A percentile compares a stretch with the other conserved stretches of the same genome.
These are phyloP conservation scores for Gastrolobium bilobum DNA, from an alignment of 306 rosid genomes.

Conservation along the genomic window DNA sequence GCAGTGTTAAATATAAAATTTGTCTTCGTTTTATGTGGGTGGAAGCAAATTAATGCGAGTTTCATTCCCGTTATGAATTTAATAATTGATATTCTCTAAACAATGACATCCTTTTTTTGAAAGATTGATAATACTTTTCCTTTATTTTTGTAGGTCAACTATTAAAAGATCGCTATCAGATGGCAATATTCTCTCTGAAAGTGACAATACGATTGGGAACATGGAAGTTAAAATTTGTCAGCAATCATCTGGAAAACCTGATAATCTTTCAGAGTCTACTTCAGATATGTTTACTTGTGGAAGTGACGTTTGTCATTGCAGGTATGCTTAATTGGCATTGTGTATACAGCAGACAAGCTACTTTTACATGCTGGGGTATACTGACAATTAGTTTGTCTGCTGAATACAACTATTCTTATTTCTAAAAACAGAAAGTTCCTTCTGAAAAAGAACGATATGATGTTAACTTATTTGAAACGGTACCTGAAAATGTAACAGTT, in stretches of 20 bases:
- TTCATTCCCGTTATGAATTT: not conserved
- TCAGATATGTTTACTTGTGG: conserved; percentile 64
- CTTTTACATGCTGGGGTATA: conserved; percentile 14
- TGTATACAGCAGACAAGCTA: conserved; percentile 22
- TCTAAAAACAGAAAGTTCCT: conserved; percentile 12
- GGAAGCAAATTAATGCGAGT: conserved; percentile 29
- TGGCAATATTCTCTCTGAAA: conserved; percentile 72
- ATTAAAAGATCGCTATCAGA: conserved; percentile 91
- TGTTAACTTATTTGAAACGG: conserved; percentile 2
- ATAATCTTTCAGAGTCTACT: conserved; percentile 62
- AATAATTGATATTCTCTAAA: too few species aligned
- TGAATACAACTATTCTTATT: not conserved
- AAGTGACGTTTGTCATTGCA: conserved; percentile 68
- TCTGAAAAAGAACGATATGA: conserved; percentile 14
- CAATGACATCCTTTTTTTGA: not conserved
- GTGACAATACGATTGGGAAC: conserved; percentile 58
- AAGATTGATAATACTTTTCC: conserved; percentile 22
- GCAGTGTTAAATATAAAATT: not conserved
- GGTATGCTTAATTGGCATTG: conserved; percentile 60
- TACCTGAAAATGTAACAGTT: conserved; percentile 21
- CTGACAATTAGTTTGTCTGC: not conserved
- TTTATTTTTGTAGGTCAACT: conserved; percentile 64
- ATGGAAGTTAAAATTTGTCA: conserved; percentile 53
- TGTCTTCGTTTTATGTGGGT: conserved; percentile 13
- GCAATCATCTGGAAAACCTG: conserved; percentile 55